These are phyloP conservation scores for Paecilomyces sp. DNA, from an alignment of 2,329 filamentous ascomycete genomes.

Conservation along the genomic window DNA sequence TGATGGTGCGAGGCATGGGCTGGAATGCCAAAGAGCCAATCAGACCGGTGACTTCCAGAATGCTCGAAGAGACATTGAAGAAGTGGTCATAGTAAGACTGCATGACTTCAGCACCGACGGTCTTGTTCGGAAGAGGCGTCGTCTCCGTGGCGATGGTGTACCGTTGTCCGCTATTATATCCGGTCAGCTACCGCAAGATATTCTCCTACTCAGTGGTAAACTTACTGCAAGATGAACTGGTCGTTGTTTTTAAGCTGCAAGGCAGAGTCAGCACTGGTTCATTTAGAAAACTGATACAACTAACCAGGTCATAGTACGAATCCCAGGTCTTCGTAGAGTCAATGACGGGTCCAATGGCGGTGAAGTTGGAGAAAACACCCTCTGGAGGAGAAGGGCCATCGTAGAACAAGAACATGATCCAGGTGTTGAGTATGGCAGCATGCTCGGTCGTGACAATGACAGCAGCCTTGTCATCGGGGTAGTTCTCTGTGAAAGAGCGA, in stretches of 20 bases:
- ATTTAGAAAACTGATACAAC: conserved; percentile 2
- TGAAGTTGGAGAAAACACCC: conserved; percentile 52
- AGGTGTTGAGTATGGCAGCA: conserved; percentile 43
- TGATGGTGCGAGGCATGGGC: conserved; percentile 27
- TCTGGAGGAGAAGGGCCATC: conserved; percentile 49
- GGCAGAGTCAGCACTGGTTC: neutral
- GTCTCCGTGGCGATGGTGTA: conserved; percentile 35
- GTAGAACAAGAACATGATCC: conserved; percentile 58
- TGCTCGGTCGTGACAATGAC: conserved; percentile 52
- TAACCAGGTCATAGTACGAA: conserved; percentile 42
- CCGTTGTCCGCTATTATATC: conserved; percentile 23
- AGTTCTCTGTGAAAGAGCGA: conserved; percentile 36
- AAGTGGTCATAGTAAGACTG: conserved; percentile 26
- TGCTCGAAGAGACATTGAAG: conserved; percentile 19
- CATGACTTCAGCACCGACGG: conserved; percentile 21
- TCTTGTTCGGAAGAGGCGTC: conserved; percentile 26
- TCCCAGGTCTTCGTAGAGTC: conserved; percentile 42
- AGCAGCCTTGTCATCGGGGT: conserved; percentile 53
- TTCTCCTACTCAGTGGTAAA: neutral
- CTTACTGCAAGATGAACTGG: conserved; percentile 21
- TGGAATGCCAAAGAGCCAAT: conserved; percentile 30
- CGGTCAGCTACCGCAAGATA: neutral
- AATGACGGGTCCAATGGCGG: conserved; percentile 35
- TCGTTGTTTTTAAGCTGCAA: conserved; percentile 36
- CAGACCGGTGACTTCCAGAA: conserved; percentile 19